phyloP scores from a whole-genome alignment of 2,329 filamentous ascomycete genomes.

The Diaporthe longicolla region DNA sequence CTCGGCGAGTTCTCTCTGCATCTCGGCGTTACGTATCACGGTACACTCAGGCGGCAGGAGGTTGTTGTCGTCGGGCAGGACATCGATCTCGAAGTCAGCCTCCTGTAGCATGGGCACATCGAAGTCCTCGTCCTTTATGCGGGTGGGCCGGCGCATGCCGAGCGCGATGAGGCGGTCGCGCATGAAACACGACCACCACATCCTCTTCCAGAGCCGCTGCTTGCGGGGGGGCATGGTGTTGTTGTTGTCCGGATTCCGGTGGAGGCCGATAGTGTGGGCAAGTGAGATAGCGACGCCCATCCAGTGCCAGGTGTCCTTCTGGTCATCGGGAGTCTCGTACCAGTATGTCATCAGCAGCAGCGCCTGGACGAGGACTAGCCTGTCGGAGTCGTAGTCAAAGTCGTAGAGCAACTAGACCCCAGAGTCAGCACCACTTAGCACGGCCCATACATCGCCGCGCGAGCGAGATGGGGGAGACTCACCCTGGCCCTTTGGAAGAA shows the following conservation, averaged over 20 bases:
- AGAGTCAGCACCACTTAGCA: constrained; percentile 33
- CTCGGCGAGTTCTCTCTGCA: constrained; percentile 83
- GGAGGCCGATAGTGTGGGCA: constrained; percentile 92
- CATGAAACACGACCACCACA: constrained; percentile 99
- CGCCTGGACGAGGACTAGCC: constrained; percentile 89
- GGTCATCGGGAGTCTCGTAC: constrained; percentile 97
- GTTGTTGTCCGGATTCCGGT: constrained; percentile 85
- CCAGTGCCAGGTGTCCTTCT: constrained; percentile 99
- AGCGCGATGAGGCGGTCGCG: constrained; percentile 92
- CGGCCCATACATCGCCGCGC: background rate
- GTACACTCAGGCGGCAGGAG: constrained; percentile 79
- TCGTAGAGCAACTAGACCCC: constrained; percentile 83
- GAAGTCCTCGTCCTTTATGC: constrained; percentile 94
- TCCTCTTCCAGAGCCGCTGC: constrained; percentile 90
- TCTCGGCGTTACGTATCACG: constrained; percentile 76
- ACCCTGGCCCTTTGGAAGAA: constrained; percentile 93
- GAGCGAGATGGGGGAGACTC: constrained; percentile 53
- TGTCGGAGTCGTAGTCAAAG: constrained; percentile 94
- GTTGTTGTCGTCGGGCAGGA: constrained; percentile 76
- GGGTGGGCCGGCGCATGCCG: constrained; percentile 91
- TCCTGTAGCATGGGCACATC: constrained; percentile 92
- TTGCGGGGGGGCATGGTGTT: constrained; percentile 81
- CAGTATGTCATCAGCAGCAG: constrained; percentile 95
- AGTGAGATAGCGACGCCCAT: constrained; percentile 96
- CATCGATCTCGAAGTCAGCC: constrained; percentile 84